Conservation (phyloP, 1,284 basidiomycete genomes). For the Ganoderma lingzhi region DNA sequence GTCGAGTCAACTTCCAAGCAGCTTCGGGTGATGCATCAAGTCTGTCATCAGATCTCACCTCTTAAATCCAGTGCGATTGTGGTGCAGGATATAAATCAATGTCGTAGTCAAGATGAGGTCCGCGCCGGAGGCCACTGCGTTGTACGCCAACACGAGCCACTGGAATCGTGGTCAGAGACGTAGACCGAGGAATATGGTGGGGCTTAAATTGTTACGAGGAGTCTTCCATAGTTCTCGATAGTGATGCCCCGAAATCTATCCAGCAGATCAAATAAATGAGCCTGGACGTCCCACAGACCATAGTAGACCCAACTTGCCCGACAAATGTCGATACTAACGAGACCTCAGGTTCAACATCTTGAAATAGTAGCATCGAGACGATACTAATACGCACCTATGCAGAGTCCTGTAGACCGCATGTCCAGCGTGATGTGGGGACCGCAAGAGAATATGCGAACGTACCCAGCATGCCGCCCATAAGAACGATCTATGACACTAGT, state of each 20-base stretch:
- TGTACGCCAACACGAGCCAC: slow-evolving; percentile 7
- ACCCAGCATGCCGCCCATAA: background rate
- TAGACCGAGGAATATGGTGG: too few relatives aligned
- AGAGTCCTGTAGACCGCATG: background rate
- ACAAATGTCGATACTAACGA: background rate
- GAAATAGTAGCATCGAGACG: background rate
- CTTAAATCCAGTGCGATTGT: slow-evolving; percentile 10
- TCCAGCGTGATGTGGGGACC: background rate
- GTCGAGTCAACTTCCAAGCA: background rate
- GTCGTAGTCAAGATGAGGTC: slow-evolving; percentile 5
- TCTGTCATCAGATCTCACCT: background rate
- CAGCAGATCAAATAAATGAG: background rate
- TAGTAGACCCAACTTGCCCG: background rate
- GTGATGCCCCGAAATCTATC: background rate
- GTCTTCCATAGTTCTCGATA: background rate
- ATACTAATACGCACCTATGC: background rate
- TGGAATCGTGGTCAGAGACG: background rate
- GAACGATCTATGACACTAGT: background rate
- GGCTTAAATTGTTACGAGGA: background rate
- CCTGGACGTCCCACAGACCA: background rate
- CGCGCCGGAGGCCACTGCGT: background rate
- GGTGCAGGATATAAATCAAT: slow-evolving; percentile 2
- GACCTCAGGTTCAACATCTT: too few relatives aligned
- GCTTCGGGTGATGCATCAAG: background rate
- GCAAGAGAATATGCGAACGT: background rate